Base-by-base conservation (phyloP, 768 basidiomycete genomes). In the Rhizopogon vinicolor region DNA sequence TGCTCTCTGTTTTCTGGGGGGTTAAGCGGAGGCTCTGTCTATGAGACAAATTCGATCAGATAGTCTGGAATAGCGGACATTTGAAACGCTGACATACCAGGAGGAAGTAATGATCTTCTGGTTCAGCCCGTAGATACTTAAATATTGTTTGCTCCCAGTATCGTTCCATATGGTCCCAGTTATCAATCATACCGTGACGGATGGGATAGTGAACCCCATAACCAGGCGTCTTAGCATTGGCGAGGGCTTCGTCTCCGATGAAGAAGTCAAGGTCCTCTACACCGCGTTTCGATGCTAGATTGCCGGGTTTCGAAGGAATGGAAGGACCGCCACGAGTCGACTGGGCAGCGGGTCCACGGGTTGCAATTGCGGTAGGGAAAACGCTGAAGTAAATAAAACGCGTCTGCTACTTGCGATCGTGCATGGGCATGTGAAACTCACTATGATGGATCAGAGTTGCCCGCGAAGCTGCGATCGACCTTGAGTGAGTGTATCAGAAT, bases 111-210 rank as follows among this genome's bases (percentile, higher is more conserved):
- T 98, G 97, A 74, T 98, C 96, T 74, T 98, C 97, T 13, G 97
- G 97, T 73, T 99, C 97, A 7, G 95, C 95, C 54, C 96, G 82
- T 58, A 99, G 80, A 76, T 98, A 98, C 74, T 99, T 98, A 86
- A 98, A 99, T 81, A 98, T 98, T 61, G 89, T 92, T 78, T 99
- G 96, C 71, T 97, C 94, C 97, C 97, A 99, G 74, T 94, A 98
- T 29, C 95, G 80, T 71, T 98, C 96, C 95, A 98, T 98, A 62
- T 97, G 86, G 70, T 95, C 93, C 93, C 93, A 95, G 65, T 97
- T 97, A 59, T 97, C 95, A 65, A 97, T 96, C 88, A 91, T 88
- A 25, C 96, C 96, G 66, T 98, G 97, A 53, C 91, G 83, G 66
- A 98, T 98, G 13, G 97, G 97, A 72, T 98, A 98, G 72, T 93